phyloP scores from a whole-genome alignment of 2,329 filamentous ascomycete genomes.

The Sordariomycetes sp. region DNA sequence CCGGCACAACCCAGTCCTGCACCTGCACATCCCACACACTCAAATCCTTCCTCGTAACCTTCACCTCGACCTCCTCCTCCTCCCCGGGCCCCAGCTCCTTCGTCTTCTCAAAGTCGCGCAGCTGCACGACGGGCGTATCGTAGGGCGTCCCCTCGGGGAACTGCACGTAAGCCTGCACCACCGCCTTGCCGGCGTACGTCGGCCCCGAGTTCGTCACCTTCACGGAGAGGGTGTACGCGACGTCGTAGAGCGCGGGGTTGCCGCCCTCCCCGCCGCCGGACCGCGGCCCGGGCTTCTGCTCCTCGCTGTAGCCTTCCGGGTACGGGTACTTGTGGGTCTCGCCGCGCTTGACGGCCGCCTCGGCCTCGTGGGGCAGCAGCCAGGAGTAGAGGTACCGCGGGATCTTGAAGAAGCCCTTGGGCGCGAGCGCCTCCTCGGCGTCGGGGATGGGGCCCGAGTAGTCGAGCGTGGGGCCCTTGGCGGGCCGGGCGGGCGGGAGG shows the following conservation, averaged over 20 bases:
- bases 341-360: conserved; percentile 26
- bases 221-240: conserved; percentile 29
- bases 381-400: conserved; percentile 63
- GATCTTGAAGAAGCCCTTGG: conserved; percentile 45
- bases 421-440: conserved; percentile 45
- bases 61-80: conserved; percentile 41
- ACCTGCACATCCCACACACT: conserved; percentile 59
- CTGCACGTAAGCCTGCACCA: conserved; percentile 34
- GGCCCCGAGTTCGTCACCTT: conserved; percentile 43
- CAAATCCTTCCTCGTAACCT: conserved; percentile 55
- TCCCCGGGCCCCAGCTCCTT: conserved; percentile 39
- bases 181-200: conserved; percentile 28
- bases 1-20: conserved; percentile 56
- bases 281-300: conserved; percentile 29
- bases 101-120: conserved; percentile 66
- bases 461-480: conserved; percentile 27
- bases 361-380: conserved; percentile 31
- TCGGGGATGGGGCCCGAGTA: conserved; percentile 42
- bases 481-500: conserved; percentile 20
- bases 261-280: conserved; percentile 63
- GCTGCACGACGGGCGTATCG: conserved; percentile 57
- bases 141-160: conserved; percentile 24
- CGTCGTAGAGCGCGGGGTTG: conserved; percentile 54
- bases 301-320: conserved; percentile 52
- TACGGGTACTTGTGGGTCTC: conserved; percentile 42